Evolutionary conservation across 768 basidiomycete species (phyloP), one percentile per base, ranked within the genome.

Genomic region (Tylopilus cervinicoccineus): DNA sequence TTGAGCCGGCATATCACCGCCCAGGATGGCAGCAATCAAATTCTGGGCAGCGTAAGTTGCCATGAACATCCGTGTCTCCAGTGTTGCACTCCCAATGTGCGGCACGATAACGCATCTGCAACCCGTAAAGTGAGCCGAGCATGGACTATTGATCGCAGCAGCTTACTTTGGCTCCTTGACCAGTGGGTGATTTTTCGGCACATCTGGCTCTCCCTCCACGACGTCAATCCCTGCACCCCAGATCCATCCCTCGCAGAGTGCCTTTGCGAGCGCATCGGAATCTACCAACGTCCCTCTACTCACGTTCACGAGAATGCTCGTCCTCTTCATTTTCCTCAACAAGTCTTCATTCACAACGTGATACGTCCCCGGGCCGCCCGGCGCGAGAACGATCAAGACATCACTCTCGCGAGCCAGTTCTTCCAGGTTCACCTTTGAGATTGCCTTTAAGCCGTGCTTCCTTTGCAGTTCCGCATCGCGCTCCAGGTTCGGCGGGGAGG

Each of bases 151-250:
- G 22, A 8, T 4, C 7, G 40, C 12, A 12, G 20, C 3, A 47
- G 70, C 69, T 60, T 57, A 92, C 82, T 81, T 79, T 14, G 84
- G 83, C 46, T 89, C 81, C 58, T 78, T 81, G 38, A 95, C 81
- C 39, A 99, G 66, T 4, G 88, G 84, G 63, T 99, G 93, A 52
- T 87, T 84, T 3, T 69, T 64, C 1, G 68, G 57, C 23, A 99
- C 74, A 38, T 84, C 67, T 0, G 94, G 94, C 64, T 98, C 94
- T 17, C 93, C 93, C 55, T 93, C 90, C 7, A 97, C 83, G 29
- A 98, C 95, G 65, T 99, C 95, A 11, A 99, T 59, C 0, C 92
- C 95, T 0, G 96, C 96, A 20, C 83, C 93, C 77, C 86, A 94
- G 20, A 99, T 87, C 81, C 85, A 84, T 3, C 77, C 78, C 51